Percentiles rank a stretch among this genome's conserved stretches.
Evolutionary conservation across 257 asterid genomes (phyloP).

Genomic region (Cynanchum wilfordii): DNA sequence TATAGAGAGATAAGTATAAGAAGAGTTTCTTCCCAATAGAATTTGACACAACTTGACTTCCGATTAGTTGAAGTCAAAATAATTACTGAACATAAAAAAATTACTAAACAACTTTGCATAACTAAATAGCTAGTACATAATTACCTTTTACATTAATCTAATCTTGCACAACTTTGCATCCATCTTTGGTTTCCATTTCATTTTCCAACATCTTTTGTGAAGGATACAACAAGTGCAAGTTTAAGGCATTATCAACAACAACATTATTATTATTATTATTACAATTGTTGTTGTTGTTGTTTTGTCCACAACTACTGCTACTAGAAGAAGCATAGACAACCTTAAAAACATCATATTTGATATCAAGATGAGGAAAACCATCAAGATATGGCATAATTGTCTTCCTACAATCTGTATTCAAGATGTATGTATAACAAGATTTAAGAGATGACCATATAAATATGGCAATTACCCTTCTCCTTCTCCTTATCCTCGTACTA

Average conservation of each 20-base stretch:
- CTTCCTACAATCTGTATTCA: conserved; percentile 38
- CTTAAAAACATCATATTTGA: conserved; percentile 58
- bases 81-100: no score
- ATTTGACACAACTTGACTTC: no score
- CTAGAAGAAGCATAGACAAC: conserved; percentile 31
- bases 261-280: no score
- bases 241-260: conserved; percentile 1
- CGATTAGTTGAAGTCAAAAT: no score
- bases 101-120: no score
- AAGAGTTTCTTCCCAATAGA: no score
- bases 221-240: conserved; percentile 14
- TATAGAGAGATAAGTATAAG: no score
- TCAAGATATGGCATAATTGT: conserved; percentile 41
- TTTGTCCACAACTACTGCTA: conserved; percentile 18
- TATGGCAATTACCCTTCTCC: conserved; percentile 24
- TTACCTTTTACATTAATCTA: not conserved
- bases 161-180: conserved; percentile 13
- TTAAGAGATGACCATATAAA: conserved; percentile 60
- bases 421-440: conserved; percentile 39
- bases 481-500: no score
- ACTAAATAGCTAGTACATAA: not conserved
- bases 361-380: conserved; percentile 29
- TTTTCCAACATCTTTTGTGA: conserved; percentile 19
- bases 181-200: conserved; percentile 19
- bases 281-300: conserved; percentile 1